A percentile compares a stretch with the other conserved stretches of the same genome.
These are phyloP conservation scores for Cladophialophora chaetospira DNA, from an alignment of 2,329 filamentous ascomycete genomes.

Conservation along the genomic window DNA sequence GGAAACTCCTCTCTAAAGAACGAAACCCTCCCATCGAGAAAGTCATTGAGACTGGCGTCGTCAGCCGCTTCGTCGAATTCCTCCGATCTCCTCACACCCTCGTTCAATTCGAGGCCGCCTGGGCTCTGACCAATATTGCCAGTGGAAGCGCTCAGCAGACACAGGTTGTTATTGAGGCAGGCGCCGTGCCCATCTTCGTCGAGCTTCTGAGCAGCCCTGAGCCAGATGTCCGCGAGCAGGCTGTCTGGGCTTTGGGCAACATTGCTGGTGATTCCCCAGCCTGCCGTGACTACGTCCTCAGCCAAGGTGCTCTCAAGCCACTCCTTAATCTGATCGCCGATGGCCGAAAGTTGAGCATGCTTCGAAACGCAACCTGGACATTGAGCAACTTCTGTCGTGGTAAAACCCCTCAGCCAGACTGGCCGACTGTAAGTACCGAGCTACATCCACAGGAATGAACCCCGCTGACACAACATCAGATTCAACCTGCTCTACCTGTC, in stretches of 20 bases:
- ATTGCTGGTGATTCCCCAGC: constrained; percentile 98
- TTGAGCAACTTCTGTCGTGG: constrained; percentile 99
- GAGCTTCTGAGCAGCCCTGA: constrained; percentile 94
- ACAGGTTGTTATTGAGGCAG: constrained; percentile 97
- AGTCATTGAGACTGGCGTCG: constrained; percentile 98
- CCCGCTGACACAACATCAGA: constrained; percentile 57
- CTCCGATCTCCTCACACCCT: constrained; percentile 95
- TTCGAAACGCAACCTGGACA: constrained; percentile 97
- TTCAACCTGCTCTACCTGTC: constrained; percentile 89
- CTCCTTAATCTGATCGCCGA: constrained; percentile 88
- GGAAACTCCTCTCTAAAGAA: constrained; percentile 97
- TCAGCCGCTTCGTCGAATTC: constrained; percentile 97
- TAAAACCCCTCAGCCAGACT: constrained; percentile 98
- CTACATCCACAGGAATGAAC: constrained; percentile 21
- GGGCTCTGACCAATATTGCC: constrained; percentile 98
- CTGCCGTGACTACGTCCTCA: constrained; percentile 94
- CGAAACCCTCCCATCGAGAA: constrained; percentile 98
- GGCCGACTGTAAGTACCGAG: constrained; percentile 75
- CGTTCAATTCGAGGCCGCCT: constrained; percentile 98
- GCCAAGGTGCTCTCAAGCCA: constrained; percentile 86
- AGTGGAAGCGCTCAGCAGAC: constrained; percentile 96
- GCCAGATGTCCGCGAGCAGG: constrained; percentile 96
- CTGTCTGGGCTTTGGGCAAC: constrained; percentile 97
- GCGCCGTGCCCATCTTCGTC: constrained; percentile 97
- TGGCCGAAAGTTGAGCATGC: constrained; percentile 98